Conservation (phyloP, 1,284 basidiomycete species). For the Psilocybe mexicana region DNA sequence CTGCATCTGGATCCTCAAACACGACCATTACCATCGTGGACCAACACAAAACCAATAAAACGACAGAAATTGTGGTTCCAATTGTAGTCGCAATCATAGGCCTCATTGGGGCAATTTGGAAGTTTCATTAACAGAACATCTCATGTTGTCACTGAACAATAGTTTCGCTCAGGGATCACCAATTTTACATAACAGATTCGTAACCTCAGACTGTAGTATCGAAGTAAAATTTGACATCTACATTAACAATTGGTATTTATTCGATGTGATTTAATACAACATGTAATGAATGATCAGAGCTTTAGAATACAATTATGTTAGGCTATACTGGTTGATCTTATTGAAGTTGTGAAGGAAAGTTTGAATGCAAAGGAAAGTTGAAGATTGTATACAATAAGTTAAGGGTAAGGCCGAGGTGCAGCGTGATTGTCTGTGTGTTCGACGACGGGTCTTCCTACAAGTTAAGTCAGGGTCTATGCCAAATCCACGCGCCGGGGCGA, state of each 20-base stretch:
- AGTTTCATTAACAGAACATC: not conserved
- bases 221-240: not conserved
- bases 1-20: not conserved
- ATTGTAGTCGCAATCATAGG: not conserved
- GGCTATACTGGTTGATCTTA: not conserved
- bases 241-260: not conserved
- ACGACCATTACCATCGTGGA: not conserved
- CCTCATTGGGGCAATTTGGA: not conserved
- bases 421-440: not conserved
- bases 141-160: no score
- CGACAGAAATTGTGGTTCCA: not conserved
- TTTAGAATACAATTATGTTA: slow-evolving; percentile 11
- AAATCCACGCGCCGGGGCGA: slow-evolving; percentile 2
- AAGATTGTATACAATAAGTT: not conserved
- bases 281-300: not conserved
- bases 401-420: not conserved
- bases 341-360: not conserved
- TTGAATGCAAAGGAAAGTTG: not conserved
- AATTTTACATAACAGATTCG: no score
- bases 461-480: not conserved
- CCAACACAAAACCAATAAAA: not conserved
- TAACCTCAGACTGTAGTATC: no score
- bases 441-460: no score
- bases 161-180: no score
- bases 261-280: not conserved